phyloP scores from a whole-genome alignment of 495 filamentous ascomycete species.

The Staphylotrichum longicolle region DNA sequence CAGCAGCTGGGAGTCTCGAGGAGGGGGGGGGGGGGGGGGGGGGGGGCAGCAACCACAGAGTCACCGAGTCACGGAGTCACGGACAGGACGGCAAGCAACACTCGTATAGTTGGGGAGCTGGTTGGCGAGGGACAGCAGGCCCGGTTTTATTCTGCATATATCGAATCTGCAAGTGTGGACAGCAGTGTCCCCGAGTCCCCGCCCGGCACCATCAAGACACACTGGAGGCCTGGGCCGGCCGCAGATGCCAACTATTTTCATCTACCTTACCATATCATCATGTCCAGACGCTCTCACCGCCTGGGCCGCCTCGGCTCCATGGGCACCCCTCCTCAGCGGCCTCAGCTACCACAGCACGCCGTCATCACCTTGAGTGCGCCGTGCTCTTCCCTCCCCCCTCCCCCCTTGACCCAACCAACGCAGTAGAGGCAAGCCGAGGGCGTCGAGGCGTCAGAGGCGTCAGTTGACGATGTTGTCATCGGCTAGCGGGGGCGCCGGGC shows the following conservation, averaged over 20 bases:
- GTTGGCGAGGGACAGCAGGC: constrained; percentile 2
- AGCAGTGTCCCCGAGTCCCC: neutral
- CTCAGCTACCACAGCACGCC: neutral
- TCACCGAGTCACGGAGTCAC: too few relatives aligned
- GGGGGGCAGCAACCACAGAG: neutral
- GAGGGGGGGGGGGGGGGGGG: too few relatives aligned
- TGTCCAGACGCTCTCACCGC: constrained; percentile 1
- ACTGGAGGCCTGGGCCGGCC: neutral
- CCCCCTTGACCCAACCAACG: neutral
- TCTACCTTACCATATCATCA: neutral
- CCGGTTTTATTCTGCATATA: neutral
- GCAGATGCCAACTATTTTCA: constrained; percentile 4
- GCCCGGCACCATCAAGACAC: neutral
- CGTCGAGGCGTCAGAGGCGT: neutral
- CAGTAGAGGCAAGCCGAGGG: neutral
- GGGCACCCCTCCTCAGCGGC: too few relatives aligned
- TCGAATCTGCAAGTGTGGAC: neutral
- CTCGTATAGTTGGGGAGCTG: constrained; percentile 4
- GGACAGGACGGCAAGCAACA: neutral
- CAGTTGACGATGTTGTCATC: neutral
- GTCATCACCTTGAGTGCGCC: neutral
- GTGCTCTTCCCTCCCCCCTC: neutral
- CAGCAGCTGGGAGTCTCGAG: neutral
- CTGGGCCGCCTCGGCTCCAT: constrained; percentile 13
- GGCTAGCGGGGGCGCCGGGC: neutral